Base-by-base conservation (phyloP, 2,329 filamentous ascomycete genomes). In the Diplocarpon rosae region DNA sequence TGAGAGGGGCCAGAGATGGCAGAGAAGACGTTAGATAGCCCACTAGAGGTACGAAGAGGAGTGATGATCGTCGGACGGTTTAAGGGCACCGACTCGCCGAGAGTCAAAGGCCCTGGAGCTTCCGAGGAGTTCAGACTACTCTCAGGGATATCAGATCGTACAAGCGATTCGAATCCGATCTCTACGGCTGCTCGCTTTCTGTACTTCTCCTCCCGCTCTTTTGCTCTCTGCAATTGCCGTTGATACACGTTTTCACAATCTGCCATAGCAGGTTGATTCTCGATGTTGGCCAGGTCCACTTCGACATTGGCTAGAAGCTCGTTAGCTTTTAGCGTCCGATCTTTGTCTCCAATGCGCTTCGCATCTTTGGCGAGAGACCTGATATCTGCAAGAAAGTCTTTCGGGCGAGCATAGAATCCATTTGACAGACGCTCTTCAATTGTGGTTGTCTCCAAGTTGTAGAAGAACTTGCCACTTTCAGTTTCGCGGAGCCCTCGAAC, bases 371-470 rank as follows among this genome's bases (percentile, higher is more conserved):
- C 82, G 5, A 98, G 69, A 30, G 81, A 77, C 61, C 83, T 85
- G 57, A 96, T 85, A 61, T 98, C 92, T 33, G 80, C 80, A 40
- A 94, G 66, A 60, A 95, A 98, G 61, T 95, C 90, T 56, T 82
- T 82, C 0, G 89, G 86, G 10, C 89, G 79, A 55, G 88, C 86
- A 65, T 98, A 98, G 65, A 87, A 98, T 5, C 92, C 92, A 62
- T 98, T 96, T 4, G 88, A 93, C 29, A 98, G 70, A n/a, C 92
- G 81, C 62, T 95, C 88, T 66, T 98, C 92, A 42, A 98, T 95
- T 1, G 84, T 90, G 3, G 83, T 83, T 10, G 90, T 85, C 59
- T 96, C 89, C 37, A 98, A 70, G 55, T 98, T 98, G 69, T 95
- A 96, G 63, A 82, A 96, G 63, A 89, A 92, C 62, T 92, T 95